These are phyloP conservation scores for Acanthamoeba sp. DNA, from an alignment of 208 protist genomes.

Conservation along the genomic window DNA sequence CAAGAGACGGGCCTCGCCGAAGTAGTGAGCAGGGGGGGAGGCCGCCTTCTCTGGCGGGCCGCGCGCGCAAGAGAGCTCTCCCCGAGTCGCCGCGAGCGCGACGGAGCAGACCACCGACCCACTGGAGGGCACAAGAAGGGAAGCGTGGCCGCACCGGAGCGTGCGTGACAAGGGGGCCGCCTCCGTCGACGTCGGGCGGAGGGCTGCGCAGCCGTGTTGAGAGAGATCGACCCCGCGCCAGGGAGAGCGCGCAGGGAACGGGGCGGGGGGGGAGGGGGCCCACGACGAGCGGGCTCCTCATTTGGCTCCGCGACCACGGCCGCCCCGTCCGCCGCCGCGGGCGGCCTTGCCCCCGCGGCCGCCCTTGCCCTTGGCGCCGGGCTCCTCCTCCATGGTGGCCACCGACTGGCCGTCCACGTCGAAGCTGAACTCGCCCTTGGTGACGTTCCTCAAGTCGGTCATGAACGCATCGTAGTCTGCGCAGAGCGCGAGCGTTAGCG, in stretches of 20 bases:
- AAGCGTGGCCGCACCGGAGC: too few species aligned
- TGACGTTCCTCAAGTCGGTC: slow-evolving; percentile 8
- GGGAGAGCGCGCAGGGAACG: not conserved
- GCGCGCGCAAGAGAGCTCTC: too few species aligned
- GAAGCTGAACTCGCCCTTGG: slow-evolving; percentile 43
- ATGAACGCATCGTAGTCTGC: slow-evolving; percentile 55
- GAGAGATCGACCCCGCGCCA: not conserved
- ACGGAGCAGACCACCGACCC: too few species aligned
- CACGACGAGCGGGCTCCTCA: not conserved
- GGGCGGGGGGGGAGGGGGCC: not conserved
- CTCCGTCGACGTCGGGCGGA: too few species aligned
- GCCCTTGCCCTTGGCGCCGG: not conserved
- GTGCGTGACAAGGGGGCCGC: too few species aligned
- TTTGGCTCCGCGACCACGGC: slow-evolving; percentile 5
- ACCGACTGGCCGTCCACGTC: slow-evolving; percentile 19
- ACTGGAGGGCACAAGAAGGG: too few species aligned
- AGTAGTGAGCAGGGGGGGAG: too few species aligned
- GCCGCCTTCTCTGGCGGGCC: too few species aligned
- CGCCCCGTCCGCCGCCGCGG: not conserved
- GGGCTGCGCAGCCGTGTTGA: too few species aligned
- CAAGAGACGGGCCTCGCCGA: too few species aligned
- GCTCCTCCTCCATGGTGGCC: not conserved
- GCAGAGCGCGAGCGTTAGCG: not conserved
- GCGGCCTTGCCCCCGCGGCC: not conserved
- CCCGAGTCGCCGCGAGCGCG: too few species aligned